These are phyloP conservation scores for Podospora didyma DNA, from an alignment of 495 filamentous ascomycete species.

Conservation along the genomic window DNA sequence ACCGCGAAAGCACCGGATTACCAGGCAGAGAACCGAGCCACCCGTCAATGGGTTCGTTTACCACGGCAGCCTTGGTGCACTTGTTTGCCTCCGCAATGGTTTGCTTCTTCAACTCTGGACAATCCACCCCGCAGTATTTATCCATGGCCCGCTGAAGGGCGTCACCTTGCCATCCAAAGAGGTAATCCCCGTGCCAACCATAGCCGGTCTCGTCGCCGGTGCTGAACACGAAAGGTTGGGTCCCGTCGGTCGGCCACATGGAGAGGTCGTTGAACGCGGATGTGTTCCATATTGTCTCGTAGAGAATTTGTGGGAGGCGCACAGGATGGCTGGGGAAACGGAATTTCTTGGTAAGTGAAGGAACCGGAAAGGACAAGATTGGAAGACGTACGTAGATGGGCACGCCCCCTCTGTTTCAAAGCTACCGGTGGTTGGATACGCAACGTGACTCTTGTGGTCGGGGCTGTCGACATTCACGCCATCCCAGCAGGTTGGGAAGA, in stretches of 20 bases:
- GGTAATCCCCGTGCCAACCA: slow-evolving; percentile 35
- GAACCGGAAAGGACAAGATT: not conserved
- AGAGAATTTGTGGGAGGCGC: slow-evolving; percentile 30
- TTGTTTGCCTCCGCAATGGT: slow-evolving; percentile 28
- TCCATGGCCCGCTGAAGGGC: slow-evolving; percentile 35
- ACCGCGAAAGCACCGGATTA: not conserved
- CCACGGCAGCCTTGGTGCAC: slow-evolving; percentile 22
- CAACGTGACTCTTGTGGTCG: slow-evolving; percentile 35
- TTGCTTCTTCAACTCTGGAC: slow-evolving; percentile 29
- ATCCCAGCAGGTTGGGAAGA: slow-evolving; percentile 20
- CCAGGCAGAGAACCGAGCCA: slow-evolving; percentile 12
- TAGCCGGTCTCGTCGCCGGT: slow-evolving; percentile 34
- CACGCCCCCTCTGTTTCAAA: slow-evolving; percentile 27
- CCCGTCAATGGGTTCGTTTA: slow-evolving; percentile 31
- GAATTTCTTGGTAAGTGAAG: not conserved
- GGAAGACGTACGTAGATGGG: slow-evolving; percentile 11
- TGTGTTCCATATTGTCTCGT: slow-evolving; percentile 39
- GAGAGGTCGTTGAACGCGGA: slow-evolving; percentile 29
- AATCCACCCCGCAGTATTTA: slow-evolving; percentile 29
- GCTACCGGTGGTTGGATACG: slow-evolving; percentile 28
- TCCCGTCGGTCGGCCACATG: slow-evolving; percentile 36
- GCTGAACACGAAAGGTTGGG: slow-evolving; percentile 40
- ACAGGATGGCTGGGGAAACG: slow-evolving; percentile 19
- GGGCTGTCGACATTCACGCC: slow-evolving; percentile 22
- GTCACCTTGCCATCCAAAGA: slow-evolving; percentile 37